Evolutionary conservation across 768 basidiomycete genomes (phyloP), one percentile per base, ranked within the genome.

Genomic region (Tricholoma saponaceum): DNA sequence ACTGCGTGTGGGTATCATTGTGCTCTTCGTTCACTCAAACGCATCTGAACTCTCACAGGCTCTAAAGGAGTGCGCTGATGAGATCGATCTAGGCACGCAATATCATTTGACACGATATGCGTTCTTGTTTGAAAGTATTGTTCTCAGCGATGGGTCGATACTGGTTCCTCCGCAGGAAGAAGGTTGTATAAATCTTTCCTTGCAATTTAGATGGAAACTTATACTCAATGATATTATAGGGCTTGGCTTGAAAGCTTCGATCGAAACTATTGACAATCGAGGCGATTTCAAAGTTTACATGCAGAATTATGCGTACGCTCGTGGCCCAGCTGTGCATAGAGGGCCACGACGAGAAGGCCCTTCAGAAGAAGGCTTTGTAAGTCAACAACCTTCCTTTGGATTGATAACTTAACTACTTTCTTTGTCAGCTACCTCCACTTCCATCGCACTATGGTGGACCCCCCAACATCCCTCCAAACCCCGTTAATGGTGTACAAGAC

Each of bases 51-150:
- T 43, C 61, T 66, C 30, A 30, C 49, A 94, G 92, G 83, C 90
- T 20, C 76, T 99, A 58, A 98, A 98, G 70, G 95, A 98, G 69
- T 92, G 92, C 65, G 84, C 91, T 23, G 96, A 98, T 66, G 97
- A 99, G 72, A 86, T 98, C 54, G 97, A 99, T 70, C 78, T 97
- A 44, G 97, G 95, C n/a, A 95, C 92, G 4, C 96, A 98, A 72
- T 99, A 98, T 71, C 96, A 98, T 71, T 77, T 98, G 49, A 89
- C 93, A 0, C 82, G 95, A 72, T 98, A 97, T 70, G 91, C 94
- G 1, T 98, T 93, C 74, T 75, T 98, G 22, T 95, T 90, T 65
- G 97, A 99, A 72, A 91, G 87, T 64, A 88, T 91, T 23, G 81
- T 97, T 2, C 77, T 98, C 18, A 89, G 84, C 63, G 97, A 99